A percentile compares a stretch with the other conserved stretches of the same genome.
Evolutionary conservation across 179 eudicot genomes (phyloP).

Genomic region (Actinidia chinensis): DNA sequence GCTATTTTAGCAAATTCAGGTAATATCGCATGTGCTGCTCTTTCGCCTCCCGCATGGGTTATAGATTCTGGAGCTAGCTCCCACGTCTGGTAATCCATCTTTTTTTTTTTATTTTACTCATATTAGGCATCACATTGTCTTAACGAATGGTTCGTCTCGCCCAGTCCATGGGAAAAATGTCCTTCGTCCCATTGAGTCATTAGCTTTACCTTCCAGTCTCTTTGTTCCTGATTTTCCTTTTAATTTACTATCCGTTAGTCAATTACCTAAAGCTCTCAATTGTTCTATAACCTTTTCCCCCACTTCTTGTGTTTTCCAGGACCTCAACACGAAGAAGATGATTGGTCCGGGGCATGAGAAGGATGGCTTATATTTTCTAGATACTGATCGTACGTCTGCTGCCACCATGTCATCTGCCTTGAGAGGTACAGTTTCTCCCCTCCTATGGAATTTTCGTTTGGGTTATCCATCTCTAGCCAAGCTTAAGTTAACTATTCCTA

Average conservation of each 20-base stretch:
- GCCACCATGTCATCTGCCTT: no score
- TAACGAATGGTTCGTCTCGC: neutral
- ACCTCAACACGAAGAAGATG: neutral
- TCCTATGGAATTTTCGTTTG: no score
- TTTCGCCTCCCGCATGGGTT: neutral
- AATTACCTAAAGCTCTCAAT: no score
- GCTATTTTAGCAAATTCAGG: neutral
- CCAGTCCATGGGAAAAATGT: neutral
- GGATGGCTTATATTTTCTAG: neutral
- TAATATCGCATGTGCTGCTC: neutral
- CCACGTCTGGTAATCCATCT: neutral
- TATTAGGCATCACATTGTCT: neutral
- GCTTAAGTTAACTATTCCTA: no score
- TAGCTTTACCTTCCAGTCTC: neutral
- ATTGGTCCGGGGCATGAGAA: slow-evolving; percentile 1
- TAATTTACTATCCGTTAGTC: no score
- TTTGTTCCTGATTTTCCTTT: no score
- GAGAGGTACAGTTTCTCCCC: no score
- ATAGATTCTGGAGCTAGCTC: neutral
- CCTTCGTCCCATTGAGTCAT: neutral
- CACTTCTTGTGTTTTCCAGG: no score
- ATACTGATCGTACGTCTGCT: neutral
- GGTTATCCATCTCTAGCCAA: no score
- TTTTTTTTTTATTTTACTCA: neutral
- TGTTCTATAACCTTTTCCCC: no score